Base-by-base conservation (phyloP, 768 basidiomycete species). In the Mycena floridula region DNA sequence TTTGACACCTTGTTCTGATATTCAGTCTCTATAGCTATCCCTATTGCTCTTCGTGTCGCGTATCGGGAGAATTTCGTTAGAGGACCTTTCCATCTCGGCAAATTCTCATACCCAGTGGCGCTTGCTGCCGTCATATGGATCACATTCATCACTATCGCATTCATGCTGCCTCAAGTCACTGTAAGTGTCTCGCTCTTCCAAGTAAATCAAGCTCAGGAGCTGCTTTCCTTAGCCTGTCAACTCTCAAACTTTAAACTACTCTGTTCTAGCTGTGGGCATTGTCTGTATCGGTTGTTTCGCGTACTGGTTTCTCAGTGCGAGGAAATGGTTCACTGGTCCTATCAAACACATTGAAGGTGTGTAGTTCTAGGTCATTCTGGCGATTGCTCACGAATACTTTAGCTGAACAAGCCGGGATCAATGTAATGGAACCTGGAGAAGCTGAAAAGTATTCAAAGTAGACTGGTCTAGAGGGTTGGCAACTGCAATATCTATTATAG, bases 181-280 rank as follows among this genome's bases (percentile, higher is more conserved):
- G 77, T 76, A 50, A 47, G 71, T 51, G 8, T 36, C 5, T 13
- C 3, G 2, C n/a, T 8, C 5, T 36, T n/a, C 12, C n/a, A n/a
- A n/a, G n/a, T n/a, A n/a, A n/a, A n/a, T n/a, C n/a, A n/a, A n/a
- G n/a, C n/a, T 40, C 5, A 18, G 9, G 37, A 38, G 12, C 18
- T 43, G 26, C 4, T 25, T 40, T n/a, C 16, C 21, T 22, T 27
- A 79, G 76, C 84, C 84, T 6, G 84, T 89, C 38, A 64, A 77
- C 51, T 74, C 77, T 0, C 76, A 85, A 55, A 85, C 85, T 2
- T 65, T 89, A 48, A 89, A 87, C 58, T 90, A 88, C 55, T 62
- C 85, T 0, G 72, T 82, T 32, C 85, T 88, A 7, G 87, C 85
- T 3, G 82, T 88, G 20, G 85, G 81, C 0, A 84, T 87, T 50